Percentiles rank a stretch among this genome's conserved stretches.
phyloP scores from a whole-genome alignment of 169 alveolate species.

The Plasmodium yoelii region DNA sequence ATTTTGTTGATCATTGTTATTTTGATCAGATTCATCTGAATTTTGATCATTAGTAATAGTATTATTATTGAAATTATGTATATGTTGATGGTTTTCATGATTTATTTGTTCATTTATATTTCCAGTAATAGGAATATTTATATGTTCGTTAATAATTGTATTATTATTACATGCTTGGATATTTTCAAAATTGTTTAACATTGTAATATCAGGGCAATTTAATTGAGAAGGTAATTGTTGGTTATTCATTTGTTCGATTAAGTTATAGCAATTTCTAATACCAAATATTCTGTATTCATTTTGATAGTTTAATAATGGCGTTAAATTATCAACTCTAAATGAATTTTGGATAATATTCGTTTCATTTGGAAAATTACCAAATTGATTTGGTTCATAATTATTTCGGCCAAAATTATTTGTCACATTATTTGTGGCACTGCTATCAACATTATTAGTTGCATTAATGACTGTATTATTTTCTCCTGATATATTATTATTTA shows the following conservation, averaged over 20 bases:
- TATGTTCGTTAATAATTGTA: background rate
- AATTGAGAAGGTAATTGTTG: constrained; percentile 14
- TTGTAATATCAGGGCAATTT: constrained; percentile 12
- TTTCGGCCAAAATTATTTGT: constrained; percentile 1
- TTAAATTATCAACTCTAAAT: constrained; percentile 45
- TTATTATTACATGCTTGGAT: background rate
- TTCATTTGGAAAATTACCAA: constrained; percentile 32
- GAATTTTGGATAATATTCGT: constrained; percentile 46
- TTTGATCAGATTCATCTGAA: background rate
- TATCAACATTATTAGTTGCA: background rate
- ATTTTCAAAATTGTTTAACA: background rate
- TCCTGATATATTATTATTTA: constrained; percentile 14
- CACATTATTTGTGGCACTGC: too few species aligned
- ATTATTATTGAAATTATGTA: too few species aligned
- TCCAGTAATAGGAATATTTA: background rate
- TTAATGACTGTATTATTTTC: constrained; percentile 10
- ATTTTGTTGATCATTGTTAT: constrained; percentile 9
- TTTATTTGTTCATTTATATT: constrained; percentile 5
- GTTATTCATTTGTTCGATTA: constrained; percentile 32
- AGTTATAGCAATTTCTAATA: constrained; percentile 60
- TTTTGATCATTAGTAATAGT: background rate
- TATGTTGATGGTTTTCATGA: background rate
- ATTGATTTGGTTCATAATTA: constrained; percentile 41
- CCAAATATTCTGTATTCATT: constrained; percentile 72
- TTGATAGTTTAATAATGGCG: constrained; percentile 61